Evolutionary conservation across 2,329 filamentous ascomycete species (phyloP), one percentile per base, ranked within the genome.

Genomic region (Fusarium stilboides): DNA sequence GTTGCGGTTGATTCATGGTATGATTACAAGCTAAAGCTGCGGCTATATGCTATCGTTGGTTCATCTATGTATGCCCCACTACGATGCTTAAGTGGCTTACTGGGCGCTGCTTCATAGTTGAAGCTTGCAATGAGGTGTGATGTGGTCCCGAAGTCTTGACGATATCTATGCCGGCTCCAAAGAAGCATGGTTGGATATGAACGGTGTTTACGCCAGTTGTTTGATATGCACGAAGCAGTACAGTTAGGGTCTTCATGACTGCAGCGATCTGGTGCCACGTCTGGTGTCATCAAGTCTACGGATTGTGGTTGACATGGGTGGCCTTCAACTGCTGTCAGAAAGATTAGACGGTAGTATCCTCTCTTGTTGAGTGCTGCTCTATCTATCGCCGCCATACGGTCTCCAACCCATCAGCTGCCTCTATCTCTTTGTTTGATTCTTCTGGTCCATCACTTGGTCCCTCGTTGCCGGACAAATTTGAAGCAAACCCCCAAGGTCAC

Each of bases 371-470:
- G 15, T 15, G 15, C 12, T 47, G 20, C 19, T 17, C 24, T 51
- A 6, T 46, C 28, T 19, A 42, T 37, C 17, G 15, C 15, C 39
- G 19, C n/a, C 13, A 17, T 19, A 13, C 42, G n/a, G 12, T 9
- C 31, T n/a, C n/a, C 3, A 8, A 17, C 28, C 9, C 13, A 15
- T 20, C 19, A 13, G 17, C 37, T 28, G 15, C 22, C 24, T 49
- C 60, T 33, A n/a, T 54, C 5, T 52, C 39, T 69, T 69, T 47
- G 61, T 69, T 69, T 69, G 66, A 69, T 69, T 69, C 66, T 69
- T 69, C 43, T 66, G 55, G 22, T 43, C 46, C 26, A 17, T 37
- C 34, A 42, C 28, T 45, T 24, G 31, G 26, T 28, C 65, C 26
- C 31, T 33, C n/a, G 15, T 36, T 19, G 8, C 36, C 39, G 44